A percentile compares a stretch with the other conserved stretches of the same genome.
These are phyloP conservation scores for Penicillium paradoxum DNA, from an alignment of 495 filamentous ascomycete genomes.

Conservation along the genomic window DNA sequence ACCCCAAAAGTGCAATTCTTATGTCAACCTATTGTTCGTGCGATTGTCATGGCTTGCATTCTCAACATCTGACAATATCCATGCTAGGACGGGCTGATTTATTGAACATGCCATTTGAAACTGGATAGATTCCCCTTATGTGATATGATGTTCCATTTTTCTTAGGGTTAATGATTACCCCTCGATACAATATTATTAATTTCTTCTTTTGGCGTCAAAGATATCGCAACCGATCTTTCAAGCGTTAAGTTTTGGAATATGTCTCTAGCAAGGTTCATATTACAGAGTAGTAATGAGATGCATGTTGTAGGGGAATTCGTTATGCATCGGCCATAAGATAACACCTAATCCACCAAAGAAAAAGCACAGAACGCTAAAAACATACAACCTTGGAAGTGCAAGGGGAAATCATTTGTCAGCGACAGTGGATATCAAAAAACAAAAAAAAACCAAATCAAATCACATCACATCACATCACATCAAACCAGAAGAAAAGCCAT, in stretches of 20 bases:
- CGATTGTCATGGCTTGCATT: not conserved
- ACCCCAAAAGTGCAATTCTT: conserved; percentile 1
- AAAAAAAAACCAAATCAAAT: conserved; percentile 1
- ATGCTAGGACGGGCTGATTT: not conserved
- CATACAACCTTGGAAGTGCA: too few species aligned
- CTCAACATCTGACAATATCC: not conserved
- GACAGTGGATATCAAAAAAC: conserved; percentile 2
- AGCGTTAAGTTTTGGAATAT: too few species aligned
- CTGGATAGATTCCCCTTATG: conserved; percentile 7
- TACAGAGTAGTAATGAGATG: too few species aligned
- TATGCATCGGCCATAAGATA: not conserved
- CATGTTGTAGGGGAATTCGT: too few species aligned
- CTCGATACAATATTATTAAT: not conserved
- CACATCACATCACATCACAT: too few species aligned
- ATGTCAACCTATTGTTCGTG: not conserved
- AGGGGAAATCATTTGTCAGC: not conserved
- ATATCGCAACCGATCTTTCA: not conserved
- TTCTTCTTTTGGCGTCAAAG: not conserved
- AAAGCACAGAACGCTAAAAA: not conserved
- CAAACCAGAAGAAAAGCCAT: not conserved
- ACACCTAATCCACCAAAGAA: not conserved
- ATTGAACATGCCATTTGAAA: not conserved
- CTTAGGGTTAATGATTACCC: conserved; percentile 1
- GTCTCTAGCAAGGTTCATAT: too few species aligned
- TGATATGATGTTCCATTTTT: not conserved